These are phyloP conservation scores for Elsinoe australis DNA, from an alignment of 2,329 filamentous ascomycete species.

Conservation along the genomic window DNA sequence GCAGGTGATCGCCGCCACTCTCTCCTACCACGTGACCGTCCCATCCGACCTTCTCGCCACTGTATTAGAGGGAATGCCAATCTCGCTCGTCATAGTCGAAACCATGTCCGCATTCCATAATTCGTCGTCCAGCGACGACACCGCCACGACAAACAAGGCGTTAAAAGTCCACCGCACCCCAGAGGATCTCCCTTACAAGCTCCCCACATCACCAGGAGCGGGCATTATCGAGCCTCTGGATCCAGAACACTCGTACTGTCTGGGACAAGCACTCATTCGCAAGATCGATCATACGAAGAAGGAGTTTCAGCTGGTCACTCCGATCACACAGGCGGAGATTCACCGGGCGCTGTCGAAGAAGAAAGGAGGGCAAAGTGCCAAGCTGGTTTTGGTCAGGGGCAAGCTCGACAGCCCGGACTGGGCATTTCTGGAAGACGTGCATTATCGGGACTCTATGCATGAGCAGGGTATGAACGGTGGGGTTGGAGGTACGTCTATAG, in stretches of 20 bases:
- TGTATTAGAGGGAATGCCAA: constrained; percentile 61
- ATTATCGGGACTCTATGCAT: constrained; percentile 24
- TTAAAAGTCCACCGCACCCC: constrained; percentile 31
- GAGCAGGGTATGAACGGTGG: too few relatives aligned
- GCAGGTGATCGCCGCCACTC: constrained; percentile 48
- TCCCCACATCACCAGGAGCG: constrained; percentile 40
- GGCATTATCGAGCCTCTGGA: constrained; percentile 45
- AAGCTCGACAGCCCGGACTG: constrained; percentile 62
- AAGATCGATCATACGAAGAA: constrained; percentile 53
- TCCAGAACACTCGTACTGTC: constrained; percentile 50
- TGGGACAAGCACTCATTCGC: constrained; percentile 62
- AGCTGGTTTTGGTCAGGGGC: constrained; percentile 58
- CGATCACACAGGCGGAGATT: constrained; percentile 37
- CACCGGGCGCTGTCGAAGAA: constrained; percentile 18
- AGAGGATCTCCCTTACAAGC: constrained; percentile 56
- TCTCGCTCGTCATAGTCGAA: constrained; percentile 59
- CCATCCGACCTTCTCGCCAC: constrained; percentile 53
- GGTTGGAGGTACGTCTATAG: not conserved
- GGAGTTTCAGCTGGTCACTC: constrained; percentile 58
- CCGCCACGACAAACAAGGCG: constrained; percentile 3
- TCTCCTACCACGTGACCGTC: constrained; percentile 60
- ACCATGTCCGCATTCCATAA: constrained; percentile 34
- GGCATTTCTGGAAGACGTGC: constrained; percentile 60
- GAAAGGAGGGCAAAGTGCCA: constrained; percentile 32
- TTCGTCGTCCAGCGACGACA: not conserved